Base-by-base conservation (phyloP, 352 stramenopile species). In the Phytophthora aleatoria region DNA sequence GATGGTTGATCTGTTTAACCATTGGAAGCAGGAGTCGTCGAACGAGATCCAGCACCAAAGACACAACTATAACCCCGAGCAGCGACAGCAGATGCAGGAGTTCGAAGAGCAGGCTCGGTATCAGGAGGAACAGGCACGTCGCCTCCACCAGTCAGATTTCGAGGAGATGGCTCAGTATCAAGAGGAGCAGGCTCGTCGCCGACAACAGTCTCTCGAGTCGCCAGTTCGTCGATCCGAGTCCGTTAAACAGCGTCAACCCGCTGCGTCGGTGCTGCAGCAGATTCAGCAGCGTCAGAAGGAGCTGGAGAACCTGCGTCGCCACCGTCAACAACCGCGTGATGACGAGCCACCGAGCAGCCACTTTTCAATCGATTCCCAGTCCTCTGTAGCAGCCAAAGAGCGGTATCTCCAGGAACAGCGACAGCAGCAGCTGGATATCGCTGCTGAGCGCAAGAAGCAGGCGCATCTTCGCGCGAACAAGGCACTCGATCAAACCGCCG, bases 381-480 rank as follows among this genome's bases (percentile, higher is more conserved):
- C 69, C 11, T 70, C 74, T 48, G 16, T 65, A 10, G 62, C 49
- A 11, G 57, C 54, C n/a, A 74, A 83, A 15, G 61, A 79, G 47
- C 64, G 66, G n/a, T 69, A 85, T 28, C 61, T 69, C 13, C 57
- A 73, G 16, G 55, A 83, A 15, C 69, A 84, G 28, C 55, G 73
- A 31, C 65, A 75, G n/a, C 71, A 79, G 45, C 73, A 82, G 45
- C 31, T 69, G 27, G 59, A 73, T n/a, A 31, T 66, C 2, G 51
- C 61, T 50, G 31, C 64, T 11, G 56, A 64, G 33, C 49, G 64
- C 45, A 57, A 62, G 30, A 64, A 69, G 31, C 33, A 70, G 10
- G 31, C 26, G 38, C 50, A 28, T 15, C 50, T 60, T 7, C 27
- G 24, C 12, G 52, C 61, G n/a, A 80, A 53, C 26, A 73, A 64